phyloP scores from a whole-genome alignment of 352 stramenopile genomes.

The Phytopythium kandeliae region DNA sequence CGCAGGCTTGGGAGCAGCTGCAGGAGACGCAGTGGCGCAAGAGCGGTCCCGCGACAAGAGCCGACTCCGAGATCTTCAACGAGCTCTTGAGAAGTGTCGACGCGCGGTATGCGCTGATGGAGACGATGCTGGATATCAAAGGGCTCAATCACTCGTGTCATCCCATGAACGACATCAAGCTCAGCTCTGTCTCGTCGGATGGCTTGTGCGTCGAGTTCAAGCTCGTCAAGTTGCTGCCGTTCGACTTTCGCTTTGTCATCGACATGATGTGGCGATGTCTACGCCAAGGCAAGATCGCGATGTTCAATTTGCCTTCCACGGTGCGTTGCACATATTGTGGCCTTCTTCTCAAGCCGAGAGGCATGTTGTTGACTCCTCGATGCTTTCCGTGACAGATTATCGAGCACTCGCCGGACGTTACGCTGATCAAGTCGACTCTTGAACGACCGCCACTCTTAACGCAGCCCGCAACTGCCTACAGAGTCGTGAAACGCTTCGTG shows the following conservation, averaged over 20 bases:
- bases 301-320: not conserved
- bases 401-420: not conserved
- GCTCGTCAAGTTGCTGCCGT: slow-evolving; percentile 1
- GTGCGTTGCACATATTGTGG: slow-evolving; percentile 2
- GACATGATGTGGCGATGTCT: not conserved
- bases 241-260: not conserved
- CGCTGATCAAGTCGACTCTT: not conserved
- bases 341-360: too few species aligned
- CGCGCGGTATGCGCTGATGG: not conserved
- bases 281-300: not conserved
- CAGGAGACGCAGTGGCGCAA: slow-evolving; percentile 3
- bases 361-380: too few species aligned
- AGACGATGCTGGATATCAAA: not conserved
- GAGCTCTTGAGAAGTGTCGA: slow-evolving; percentile 1
- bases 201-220: slow-evolving; percentile 3
- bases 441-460: not conserved
- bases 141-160: not conserved
- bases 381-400: not conserved
- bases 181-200: not conserved
- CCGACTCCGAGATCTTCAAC: not conserved
- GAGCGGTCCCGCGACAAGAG: not conserved
- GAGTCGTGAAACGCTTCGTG: not conserved
- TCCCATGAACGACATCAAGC: not conserved
- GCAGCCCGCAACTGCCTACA: not conserved
- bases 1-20: slow-evolving; percentile 3